These are phyloP conservation scores for Alternaria novae-zelandiae DNA, from an alignment of 2,329 filamentous ascomycete genomes.

Conservation along the genomic window DNA sequence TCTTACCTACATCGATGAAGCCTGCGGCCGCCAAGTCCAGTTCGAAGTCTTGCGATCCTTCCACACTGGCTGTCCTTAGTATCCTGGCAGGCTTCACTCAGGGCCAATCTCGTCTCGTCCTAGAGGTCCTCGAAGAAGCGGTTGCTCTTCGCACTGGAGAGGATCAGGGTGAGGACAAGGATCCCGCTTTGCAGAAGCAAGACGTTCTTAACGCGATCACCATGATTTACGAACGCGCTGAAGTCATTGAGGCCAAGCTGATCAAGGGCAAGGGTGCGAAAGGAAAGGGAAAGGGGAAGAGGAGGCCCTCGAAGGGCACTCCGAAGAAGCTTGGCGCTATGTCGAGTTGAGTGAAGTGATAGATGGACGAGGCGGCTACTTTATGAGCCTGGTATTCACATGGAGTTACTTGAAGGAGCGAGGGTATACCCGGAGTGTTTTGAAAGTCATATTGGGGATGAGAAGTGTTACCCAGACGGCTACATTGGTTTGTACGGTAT, in stretches of 20 bases:
- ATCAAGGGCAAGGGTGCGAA: conserved; percentile 13
- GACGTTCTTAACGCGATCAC: conserved; percentile 14
- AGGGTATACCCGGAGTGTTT: background rate
- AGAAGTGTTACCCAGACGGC: background rate
- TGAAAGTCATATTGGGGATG: no score
- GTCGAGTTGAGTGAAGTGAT: background rate
- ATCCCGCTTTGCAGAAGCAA: background rate
- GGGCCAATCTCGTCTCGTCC: conserved; percentile 9
- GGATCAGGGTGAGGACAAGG: background rate
- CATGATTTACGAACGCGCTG: conserved; percentile 15
- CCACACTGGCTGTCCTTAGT: background rate
- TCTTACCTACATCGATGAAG: conserved; percentile 2
- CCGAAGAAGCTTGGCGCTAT: background rate
- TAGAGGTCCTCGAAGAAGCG: conserved; percentile 6
- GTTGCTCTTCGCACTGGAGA: conserved; percentile 5
- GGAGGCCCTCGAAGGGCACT: conserved; percentile 4
- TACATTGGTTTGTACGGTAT: background rate
- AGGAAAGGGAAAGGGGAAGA: conserved; percentile 8
- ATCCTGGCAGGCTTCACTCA: conserved; percentile 12
- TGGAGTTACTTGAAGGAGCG: background rate
- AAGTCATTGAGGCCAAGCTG: conserved; percentile 6
- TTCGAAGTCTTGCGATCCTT: background rate
- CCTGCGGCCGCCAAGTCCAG: background rate
- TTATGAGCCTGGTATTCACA: no score
- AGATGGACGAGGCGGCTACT: background rate